Percentiles rank a stretch among this genome's conserved stretches.
phyloP scores from a whole-genome alignment of 257 asterid genomes.

The Solanum infundibuliforme region DNA sequence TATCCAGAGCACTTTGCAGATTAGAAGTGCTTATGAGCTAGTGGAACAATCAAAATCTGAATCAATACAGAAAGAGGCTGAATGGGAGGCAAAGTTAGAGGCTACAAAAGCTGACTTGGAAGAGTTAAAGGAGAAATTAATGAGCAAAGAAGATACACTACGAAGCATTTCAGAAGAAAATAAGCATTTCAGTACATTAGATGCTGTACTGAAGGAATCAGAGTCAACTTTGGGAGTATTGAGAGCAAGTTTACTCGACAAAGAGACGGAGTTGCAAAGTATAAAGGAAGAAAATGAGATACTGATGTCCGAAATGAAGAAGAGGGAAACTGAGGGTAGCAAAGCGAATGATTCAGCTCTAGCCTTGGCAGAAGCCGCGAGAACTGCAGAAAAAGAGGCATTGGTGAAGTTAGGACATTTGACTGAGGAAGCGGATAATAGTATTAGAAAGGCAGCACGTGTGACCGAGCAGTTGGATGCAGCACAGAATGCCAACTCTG shows the following conservation, averaged over 20 bases:
- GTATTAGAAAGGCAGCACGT: conserved; percentile 35
- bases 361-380: conserved; percentile 39
- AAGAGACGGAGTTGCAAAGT: conserved; percentile 36
- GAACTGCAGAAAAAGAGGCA: conserved; percentile 54
- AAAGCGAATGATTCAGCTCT: conserved; percentile 29
- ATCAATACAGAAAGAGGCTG: conserved; percentile 38
- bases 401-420: conserved; percentile 50
- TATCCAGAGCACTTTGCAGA: conserved; percentile 50
- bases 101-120: conserved; percentile 38
- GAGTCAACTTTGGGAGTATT: conserved; percentile 33
- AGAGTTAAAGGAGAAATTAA: conserved; percentile 28
- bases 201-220: conserved; percentile 16
- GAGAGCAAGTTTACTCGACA: conserved; percentile 28
- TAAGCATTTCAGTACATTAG: conserved; percentile 4
- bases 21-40: conserved; percentile 52
- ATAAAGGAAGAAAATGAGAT: conserved; percentile 46
- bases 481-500: conserved; percentile 57
- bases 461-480: conserved; percentile 66
- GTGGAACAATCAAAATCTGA: conserved; percentile 46
- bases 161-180: conserved; percentile 6
- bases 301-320: conserved; percentile 46
- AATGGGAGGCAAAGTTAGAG: conserved; percentile 36
- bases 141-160: conserved; percentile 22
- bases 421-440: conserved; percentile 65
- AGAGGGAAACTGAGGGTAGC: conserved; percentile 27